phyloP scores from a whole-genome alignment of 768 basidiomycete genomes.

The Candolleomyces eurysporus region DNA sequence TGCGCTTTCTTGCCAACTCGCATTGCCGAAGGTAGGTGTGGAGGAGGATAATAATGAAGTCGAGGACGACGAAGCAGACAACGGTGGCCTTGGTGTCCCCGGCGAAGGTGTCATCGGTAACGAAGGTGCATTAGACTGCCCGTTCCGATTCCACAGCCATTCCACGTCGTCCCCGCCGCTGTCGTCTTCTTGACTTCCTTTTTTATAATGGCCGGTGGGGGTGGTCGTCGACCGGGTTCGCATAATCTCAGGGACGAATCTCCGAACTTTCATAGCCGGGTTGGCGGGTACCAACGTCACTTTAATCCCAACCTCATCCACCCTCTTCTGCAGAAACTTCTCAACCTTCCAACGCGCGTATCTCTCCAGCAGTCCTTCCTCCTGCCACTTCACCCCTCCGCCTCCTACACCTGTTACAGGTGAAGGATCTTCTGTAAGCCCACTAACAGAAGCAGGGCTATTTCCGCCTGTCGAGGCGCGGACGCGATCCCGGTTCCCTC shows the following conservation, averaged over 20 bases:
- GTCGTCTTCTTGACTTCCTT: too few relatives aligned
- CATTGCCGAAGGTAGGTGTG: neutral
- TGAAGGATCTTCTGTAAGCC: too few relatives aligned
- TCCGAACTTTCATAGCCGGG: constrained; percentile 11
- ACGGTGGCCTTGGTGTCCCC: too few relatives aligned
- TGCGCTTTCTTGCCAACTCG: neutral
- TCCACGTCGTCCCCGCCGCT: neutral
- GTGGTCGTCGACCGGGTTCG: too few relatives aligned
- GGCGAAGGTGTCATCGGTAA: too few relatives aligned
- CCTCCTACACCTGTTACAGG: neutral
- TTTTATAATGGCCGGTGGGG: too few relatives aligned
- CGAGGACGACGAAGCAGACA: too few relatives aligned
- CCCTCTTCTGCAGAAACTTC: constrained; percentile 33
- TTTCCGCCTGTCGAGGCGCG: neutral
- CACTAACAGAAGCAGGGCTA: too few relatives aligned
- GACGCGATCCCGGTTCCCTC: neutral
- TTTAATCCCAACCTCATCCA: constrained; percentile 28
- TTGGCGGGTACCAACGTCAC: constrained; percentile 41
- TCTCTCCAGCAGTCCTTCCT: constrained; percentile 28
- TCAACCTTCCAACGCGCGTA: constrained; percentile 31
- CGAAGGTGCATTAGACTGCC: neutral
- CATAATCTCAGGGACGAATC: neutral
- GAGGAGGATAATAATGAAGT: too few relatives aligned
- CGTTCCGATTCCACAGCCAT: neutral
- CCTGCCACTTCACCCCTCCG: constrained; percentile 36